Percentiles rank a stretch among this genome's conserved stretches.
phyloP scores from a whole-genome alignment of 306 rosid genomes.

The Arachis stenosperma region DNA sequence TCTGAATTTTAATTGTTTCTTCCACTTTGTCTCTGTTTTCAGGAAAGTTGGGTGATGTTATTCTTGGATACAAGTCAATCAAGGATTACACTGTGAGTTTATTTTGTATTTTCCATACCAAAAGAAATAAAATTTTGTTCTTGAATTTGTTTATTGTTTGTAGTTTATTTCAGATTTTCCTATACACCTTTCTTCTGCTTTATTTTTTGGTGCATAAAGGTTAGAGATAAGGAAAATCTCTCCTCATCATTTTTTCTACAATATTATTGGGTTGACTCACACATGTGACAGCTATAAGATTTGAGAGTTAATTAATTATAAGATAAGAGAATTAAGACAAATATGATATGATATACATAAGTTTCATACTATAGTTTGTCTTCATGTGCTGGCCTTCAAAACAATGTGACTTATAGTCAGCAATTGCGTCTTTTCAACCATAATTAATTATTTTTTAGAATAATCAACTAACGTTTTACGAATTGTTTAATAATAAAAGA shows the following conservation, averaged over 20 bases:
- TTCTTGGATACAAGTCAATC: conserved; percentile 78
- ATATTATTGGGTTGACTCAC: conserved; percentile 34
- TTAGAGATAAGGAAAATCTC: not conserved
- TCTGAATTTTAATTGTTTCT: not conserved
- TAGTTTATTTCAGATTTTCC: not conserved
- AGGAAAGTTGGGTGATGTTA: conserved; percentile 78
- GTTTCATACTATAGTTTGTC: conserved; percentile 27
- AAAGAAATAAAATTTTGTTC: not conserved
- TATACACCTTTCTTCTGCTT: not conserved
- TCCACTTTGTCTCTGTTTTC: conserved; percentile 26
- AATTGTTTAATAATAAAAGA: too few relatives aligned
- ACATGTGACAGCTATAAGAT: conserved; percentile 23
- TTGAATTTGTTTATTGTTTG: not conserved
- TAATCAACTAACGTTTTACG: too few relatives aligned
- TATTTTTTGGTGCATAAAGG: not conserved
- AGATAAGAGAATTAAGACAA: not conserved
- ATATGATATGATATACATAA: not conserved
- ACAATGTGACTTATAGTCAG: not conserved
- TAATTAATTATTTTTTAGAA: not conserved
- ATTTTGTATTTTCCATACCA: not conserved
- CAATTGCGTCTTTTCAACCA: conserved; percentile 1
- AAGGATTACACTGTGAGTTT: conserved; percentile 54
- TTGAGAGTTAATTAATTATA: not conserved
- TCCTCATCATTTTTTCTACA: not conserved
- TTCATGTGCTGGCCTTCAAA: not conserved